Conservation (phyloP, 208 protist genomes). For the Trypanosoma melophagium region DNA sequence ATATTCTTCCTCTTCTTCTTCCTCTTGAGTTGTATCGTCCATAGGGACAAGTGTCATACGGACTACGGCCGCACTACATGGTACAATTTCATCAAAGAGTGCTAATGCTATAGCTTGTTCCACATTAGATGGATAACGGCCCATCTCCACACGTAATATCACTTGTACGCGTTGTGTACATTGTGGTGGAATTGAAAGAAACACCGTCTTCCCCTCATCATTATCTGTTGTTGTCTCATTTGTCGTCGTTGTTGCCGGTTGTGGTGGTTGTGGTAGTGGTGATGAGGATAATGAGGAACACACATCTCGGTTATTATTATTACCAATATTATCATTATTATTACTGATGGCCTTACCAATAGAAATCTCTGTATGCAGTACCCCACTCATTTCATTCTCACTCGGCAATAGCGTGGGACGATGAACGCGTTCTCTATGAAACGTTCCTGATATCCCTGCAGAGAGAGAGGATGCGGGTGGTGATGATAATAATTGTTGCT, state of each 20-base stretch:
- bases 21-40: constrained; percentile 26
- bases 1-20: constrained; percentile 5
- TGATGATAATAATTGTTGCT: too few species aligned
- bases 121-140: constrained; percentile 31
- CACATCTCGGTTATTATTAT: too few species aligned
- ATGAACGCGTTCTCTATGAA: too few species aligned
- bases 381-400: too few species aligned
- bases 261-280: too few species aligned
- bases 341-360: too few species aligned
- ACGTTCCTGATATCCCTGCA: too few species aligned
- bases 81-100: constrained; percentile 73
- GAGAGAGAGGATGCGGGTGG: too few species aligned
- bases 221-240: background rate
- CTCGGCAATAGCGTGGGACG: too few species aligned
- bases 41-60: constrained; percentile 48
- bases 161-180: constrained; percentile 12
- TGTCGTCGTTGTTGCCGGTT: background rate
- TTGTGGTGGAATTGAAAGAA: constrained; percentile 20
- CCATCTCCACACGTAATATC: constrained; percentile 9
- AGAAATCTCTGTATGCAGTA: too few species aligned
- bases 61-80: constrained; percentile 52
- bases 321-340: too few species aligned
- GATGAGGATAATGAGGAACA: too few species aligned
- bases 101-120: constrained; percentile 71
- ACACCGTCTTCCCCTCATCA: background rate